phyloP scores from a whole-genome alignment of 1,284 basidiomycete genomes.

The Cutaneotrichosporon dermatis region DNA sequence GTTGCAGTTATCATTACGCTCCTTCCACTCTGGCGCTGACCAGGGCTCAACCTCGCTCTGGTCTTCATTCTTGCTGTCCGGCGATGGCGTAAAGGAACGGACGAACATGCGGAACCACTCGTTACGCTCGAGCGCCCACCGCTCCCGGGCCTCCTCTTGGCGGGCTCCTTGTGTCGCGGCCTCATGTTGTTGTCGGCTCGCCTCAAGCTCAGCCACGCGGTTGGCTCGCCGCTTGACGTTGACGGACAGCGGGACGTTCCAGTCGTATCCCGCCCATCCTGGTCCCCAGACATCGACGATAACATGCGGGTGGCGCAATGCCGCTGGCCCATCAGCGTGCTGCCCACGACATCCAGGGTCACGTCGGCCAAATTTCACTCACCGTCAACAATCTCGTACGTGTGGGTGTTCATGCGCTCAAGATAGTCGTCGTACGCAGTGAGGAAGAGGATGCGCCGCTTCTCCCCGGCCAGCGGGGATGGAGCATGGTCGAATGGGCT shows the following conservation, averaged over 20 bases:
- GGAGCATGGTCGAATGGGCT: conserved; percentile 44
- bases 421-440: conserved; percentile 48
- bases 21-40: conserved; percentile 1
- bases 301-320: conserved; percentile 43
- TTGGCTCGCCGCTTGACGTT: conserved; percentile 41
- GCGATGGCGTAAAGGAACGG: not conserved
- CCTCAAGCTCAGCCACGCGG: conserved; percentile 30
- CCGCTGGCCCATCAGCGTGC: conserved; percentile 22
- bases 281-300: conserved; percentile 49
- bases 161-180: not conserved
- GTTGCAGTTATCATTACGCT: conserved; percentile 25
- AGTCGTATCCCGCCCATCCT: conserved; percentile 45
- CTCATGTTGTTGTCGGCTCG: conserved; percentile 12
- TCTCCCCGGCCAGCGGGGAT: conserved; percentile 5
- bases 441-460: conserved; percentile 42
- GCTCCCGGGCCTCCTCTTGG: not conserved
- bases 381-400: conserved; percentile 47
- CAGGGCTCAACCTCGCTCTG: not conserved
- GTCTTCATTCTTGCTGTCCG: not conserved
- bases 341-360: not conserved
- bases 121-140: not conserved
- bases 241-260: conserved; percentile 33
- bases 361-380: not conserved
- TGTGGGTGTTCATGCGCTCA: conserved; percentile 48
- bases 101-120: not conserved